Base-by-base conservation (phyloP, 2,329 filamentous ascomycete genomes). In the Trichoderma brevicompactum region DNA sequence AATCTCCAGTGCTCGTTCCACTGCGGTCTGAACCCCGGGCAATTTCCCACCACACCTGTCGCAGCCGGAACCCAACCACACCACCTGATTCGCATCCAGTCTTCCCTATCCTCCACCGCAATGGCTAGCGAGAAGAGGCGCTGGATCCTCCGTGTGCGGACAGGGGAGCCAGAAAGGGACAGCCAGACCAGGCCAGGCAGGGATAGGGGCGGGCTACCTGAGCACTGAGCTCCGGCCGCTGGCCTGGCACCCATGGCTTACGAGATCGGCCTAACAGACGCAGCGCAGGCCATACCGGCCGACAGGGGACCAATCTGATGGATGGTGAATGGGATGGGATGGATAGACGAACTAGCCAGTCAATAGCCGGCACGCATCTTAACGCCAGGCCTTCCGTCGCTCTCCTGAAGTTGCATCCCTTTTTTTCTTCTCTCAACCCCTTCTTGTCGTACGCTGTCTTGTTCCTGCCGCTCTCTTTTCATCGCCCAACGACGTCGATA, bases 241-340 rank as follows among this genome's bases (percentile, higher is more conserved):
- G 64, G 56, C 32, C 55, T 53, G 46, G n/a, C 64, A 66, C 59
- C 65, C 65, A 58, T 66, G 65, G 65, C 65, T 64, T 66, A 66
- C 65, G 65, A 66, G 65, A 66, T 66, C 65, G 65, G 65, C 65
- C 65, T 66, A 66, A 43, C 59, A 66, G 46, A 59, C 43, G 43
- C 64, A 61, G 58, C 52, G 50, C 62, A 56, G 43, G 63, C 63
- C 41, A 40, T 54, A 48, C 63, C 46, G 49, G 43, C 43, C 43
- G 54, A 55, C 65, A 66, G 65, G 65, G 65, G 59, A 58, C 60
- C 50, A 58, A 46, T 54, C 48, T 63, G 59, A 62, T 62, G 59
- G 59, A 62, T 62, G 60, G 49, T 54, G 41, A 34, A 46, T 46
- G 49, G 17, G 52, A 66, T 66, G 65, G 64, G 59, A 54, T 56